Evolutionary conservation across 2,329 filamentous ascomycete genomes (phyloP).

Genomic region (Arthroderma uncinatum): DNA sequence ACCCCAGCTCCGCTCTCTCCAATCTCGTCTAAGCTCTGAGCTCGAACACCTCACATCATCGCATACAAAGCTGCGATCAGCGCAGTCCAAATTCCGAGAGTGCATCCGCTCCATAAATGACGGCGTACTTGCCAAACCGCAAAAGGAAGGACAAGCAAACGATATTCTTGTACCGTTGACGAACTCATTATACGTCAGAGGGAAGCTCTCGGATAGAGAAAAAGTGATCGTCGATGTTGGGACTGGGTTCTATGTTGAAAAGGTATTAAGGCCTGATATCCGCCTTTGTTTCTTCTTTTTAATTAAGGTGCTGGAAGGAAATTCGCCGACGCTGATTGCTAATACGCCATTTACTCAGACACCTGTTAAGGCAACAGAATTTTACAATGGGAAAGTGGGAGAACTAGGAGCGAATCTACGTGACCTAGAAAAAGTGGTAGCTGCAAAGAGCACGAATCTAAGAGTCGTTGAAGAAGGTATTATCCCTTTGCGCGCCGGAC

Average conservation of each 20-base stretch:
- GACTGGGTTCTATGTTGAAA: constrained; percentile 90
- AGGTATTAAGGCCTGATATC: constrained; percentile 42
- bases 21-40: constrained; percentile 93
- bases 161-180: constrained; percentile 83
- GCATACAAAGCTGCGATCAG: constrained; percentile 77
- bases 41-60: constrained; percentile 87
- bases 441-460: constrained; percentile 71
- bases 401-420: constrained; percentile 53
- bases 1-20: constrained; percentile 79
- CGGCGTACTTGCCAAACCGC: constrained; percentile 37
- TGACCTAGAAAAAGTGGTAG: constrained; percentile 57
- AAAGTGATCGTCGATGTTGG: constrained; percentile 84
- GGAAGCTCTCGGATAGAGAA: constrained; percentile 60
- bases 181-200: constrained; percentile 86
- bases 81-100: constrained; percentile 84
- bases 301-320: not conserved
- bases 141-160: constrained; percentile 18
- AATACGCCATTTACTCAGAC: constrained; percentile 26
- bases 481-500: constrained; percentile 15
- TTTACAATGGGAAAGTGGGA: constrained; percentile 58
- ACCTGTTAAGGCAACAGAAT: constrained; percentile 50
- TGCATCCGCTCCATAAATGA: constrained; percentile 67
- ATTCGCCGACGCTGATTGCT: not conserved
- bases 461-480: constrained; percentile 79
- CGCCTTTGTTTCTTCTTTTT: not conserved